Base-by-base conservation (phyloP, 2,329 filamentous ascomycete species). In the Ceratocystiopsis sp. region DNA sequence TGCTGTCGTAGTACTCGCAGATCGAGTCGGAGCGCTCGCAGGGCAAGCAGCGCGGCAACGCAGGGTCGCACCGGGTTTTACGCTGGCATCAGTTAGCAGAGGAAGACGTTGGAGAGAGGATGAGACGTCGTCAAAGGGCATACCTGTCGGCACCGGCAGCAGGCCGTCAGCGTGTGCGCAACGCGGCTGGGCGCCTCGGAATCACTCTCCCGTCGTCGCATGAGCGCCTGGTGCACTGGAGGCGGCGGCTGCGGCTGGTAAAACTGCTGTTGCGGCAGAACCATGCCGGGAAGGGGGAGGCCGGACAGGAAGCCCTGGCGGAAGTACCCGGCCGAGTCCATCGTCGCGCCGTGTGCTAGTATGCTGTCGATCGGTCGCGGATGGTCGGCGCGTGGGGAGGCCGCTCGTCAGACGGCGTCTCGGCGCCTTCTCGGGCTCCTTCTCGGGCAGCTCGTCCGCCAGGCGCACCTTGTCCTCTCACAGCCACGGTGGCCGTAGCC, bases 31-130 rank as follows among this genome's bases (percentile, higher is more conserved):
- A 87, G 52, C 89, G 76, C 63, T 95, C 86, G 65, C 91, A 98
- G 18, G 89, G 87, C 16, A 84, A 73, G 61, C 91, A 98, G 55
- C 83, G 81, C 36, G 91, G 91, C 18, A 98, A 73, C 14, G 83
- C 84, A 4, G 91, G 84, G 62, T 96, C 91, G 66, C 91, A 98
- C 67, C 86, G 73, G 35, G 89, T 96, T 69, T 98, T 98, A 55
- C 89, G 79, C 87, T 93, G 56, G 12, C 42, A n/a, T n/a, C 2
- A 37, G 39, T 15, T 37, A 43, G 38, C 44, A 39, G 4, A 8
- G 9, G 25, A 7, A 18, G 21, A 13, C 17, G 21, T 21, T 36
- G 36, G 42, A 33, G 15, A 21, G 7, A 21, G 19, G 19, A 21
- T 4, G 19, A 7, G 19, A 4, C 4, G 19, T 21, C 7, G 19